These are phyloP conservation scores for Boletus edulis DNA, from an alignment of 768 basidiomycete species.

Conservation along the genomic window DNA sequence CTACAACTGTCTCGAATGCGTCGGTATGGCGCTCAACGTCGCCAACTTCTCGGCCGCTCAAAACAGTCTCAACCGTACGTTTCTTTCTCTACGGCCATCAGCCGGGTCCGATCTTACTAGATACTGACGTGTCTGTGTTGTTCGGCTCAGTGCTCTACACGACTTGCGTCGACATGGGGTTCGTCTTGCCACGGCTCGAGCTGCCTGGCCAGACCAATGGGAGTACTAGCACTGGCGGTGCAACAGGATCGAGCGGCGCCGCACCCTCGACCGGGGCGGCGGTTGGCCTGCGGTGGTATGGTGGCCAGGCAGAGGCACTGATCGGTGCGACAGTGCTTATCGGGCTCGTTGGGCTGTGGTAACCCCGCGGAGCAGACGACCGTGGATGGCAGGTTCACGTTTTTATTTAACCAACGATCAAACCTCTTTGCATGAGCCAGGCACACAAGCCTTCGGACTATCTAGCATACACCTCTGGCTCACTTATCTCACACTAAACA, in stretches of 20 bases:
- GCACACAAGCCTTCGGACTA: neutral
- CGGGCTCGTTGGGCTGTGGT: constrained; percentile 12
- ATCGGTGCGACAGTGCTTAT: constrained; percentile 8
- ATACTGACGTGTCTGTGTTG: too few relatives aligned
- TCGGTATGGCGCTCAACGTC: constrained; percentile 26
- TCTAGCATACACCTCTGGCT: constrained; percentile 7
- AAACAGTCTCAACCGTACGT: constrained; percentile 35
- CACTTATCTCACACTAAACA: neutral
- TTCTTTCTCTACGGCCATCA: too few relatives aligned
- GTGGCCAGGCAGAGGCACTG: neutral
- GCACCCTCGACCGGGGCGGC: neutral
- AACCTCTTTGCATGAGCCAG: neutral
- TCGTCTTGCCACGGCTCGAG: constrained; percentile 19
- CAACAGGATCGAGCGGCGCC: neutral
- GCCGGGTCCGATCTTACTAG: too few relatives aligned
- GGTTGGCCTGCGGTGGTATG: neutral
- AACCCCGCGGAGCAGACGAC: neutral
- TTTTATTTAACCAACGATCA: neutral
- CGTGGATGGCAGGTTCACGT: neutral
- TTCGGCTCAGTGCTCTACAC: constrained; percentile 18
- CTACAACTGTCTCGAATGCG: constrained; percentile 43
- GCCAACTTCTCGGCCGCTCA: constrained; percentile 32
- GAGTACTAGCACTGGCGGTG: too few relatives aligned
- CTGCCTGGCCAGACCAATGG: constrained; percentile 27
- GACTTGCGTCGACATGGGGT: constrained; percentile 27